Evolutionary conservation across 2,329 filamentous ascomycete genomes (phyloP), one percentile per base, ranked within the genome.

Genomic region (Colletotrichum sp.): DNA sequence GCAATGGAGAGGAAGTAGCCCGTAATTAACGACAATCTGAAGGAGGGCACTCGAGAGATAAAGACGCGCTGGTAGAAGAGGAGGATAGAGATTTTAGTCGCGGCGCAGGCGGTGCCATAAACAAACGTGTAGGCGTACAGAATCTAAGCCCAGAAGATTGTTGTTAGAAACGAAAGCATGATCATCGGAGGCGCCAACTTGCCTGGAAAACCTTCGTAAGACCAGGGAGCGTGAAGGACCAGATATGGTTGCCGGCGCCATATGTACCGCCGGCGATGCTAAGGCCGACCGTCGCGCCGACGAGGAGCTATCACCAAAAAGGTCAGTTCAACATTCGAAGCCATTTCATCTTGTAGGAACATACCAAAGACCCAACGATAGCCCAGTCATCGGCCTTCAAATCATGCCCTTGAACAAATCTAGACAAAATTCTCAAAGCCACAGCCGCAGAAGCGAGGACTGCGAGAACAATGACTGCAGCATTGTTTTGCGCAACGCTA

Each of bases 41-140:
- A 76, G 8, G 66, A 76, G 1, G 34, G 6, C 16, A 36, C 59
- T 15, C 24, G 24, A 9, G 74, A 48, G 4, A 68, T 21, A 13
- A 78, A 78, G 10, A 78, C 67, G 5, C 77, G 72, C 36, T 72
- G 73, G 55, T 78, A 78, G 48, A 78, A 77, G n/a, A 75, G 67
- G 2, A 78, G 70, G 36, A 77, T 77, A 1, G 75, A 77, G n/a
- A 77, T 75, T n/a, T 78, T 78, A 12, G 63, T 77, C 13, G 72
- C 69, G 10, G 77, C 73, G 57, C 76, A 75, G 12, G 77, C 66
- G 4, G 69, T 69, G 18, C 69, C 77, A 57, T 78, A 78, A 2
- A 77, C 48, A 16, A 76, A 77, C 5, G 77, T 78, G 48, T 78
- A 78, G 5, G 34, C 43, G 34, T 75, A 78, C 4, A 78, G 67